Percentiles rank a stretch among this genome's conserved stretches.
Evolutionary conservation across 2,329 filamentous ascomycete species (phyloP).

Genomic region (Arachnomyces sp.): DNA sequence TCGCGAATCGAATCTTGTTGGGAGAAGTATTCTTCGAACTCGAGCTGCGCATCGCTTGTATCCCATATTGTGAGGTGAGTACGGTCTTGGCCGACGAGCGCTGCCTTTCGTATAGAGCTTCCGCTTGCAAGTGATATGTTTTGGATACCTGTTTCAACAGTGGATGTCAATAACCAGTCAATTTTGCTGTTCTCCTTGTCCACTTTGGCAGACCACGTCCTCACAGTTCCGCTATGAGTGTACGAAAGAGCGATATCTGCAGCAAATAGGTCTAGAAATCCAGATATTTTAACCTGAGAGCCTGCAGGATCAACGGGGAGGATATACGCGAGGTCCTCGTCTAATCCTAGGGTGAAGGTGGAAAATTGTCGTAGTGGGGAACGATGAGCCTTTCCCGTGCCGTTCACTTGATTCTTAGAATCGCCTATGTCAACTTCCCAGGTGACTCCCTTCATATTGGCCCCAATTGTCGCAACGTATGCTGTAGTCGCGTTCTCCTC

Average conservation of each 20-base stretch:
- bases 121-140: conserved; percentile 73
- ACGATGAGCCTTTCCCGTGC: conserved; percentile 26
- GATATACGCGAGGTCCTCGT: conserved; percentile 49
- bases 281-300: conserved; percentile 59
- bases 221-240: conserved; percentile 62
- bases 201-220: conserved; percentile 78
- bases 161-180: conserved; percentile 75
- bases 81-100: conserved; percentile 64
- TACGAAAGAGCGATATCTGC: conserved; percentile 82
- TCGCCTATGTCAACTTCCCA: conserved; percentile 65
- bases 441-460: conserved; percentile 67
- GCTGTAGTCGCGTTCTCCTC: conserved; percentile 46
- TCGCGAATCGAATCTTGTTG: conserved; percentile 69
- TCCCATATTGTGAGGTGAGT: conserved; percentile 87
- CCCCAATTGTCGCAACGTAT: conserved; percentile 75
- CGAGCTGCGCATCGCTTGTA: conserved; percentile 68
- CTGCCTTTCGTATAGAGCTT: conserved; percentile 78
- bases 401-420: conserved; percentile 16
- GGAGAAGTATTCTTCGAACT: conserved; percentile 69
- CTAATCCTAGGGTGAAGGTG: conserved; percentile 56
- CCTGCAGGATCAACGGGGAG: conserved; percentile 83
- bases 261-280: conserved; percentile 78
- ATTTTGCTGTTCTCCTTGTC: conserved; percentile 52
- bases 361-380: conserved; percentile 57
- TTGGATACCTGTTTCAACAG: conserved; percentile 66